These are phyloP conservation scores for Breviolum minutum DNA, from an alignment of 73 alveolate species.

Conservation along the genomic window DNA sequence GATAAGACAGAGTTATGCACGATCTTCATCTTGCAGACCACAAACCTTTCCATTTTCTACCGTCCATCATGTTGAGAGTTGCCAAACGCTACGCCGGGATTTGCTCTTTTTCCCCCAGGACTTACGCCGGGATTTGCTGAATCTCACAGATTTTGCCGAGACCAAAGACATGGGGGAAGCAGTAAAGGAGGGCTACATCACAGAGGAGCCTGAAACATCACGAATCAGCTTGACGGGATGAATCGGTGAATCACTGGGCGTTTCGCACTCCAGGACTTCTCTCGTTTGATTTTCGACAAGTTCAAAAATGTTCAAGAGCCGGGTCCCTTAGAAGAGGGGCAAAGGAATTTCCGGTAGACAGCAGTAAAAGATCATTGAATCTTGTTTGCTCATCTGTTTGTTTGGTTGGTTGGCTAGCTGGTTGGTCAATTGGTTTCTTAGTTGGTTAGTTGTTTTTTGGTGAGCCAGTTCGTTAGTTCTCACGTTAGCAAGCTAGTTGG, in stretches of 20 bases:
- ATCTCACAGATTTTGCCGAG: neutral
- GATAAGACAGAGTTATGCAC: neutral
- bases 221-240: neutral
- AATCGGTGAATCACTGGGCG: neutral
- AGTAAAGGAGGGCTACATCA: slow-evolving; percentile 75
- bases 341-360: neutral
- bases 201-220: slow-evolving; percentile 9
- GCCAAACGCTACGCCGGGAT: neutral
- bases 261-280: slow-evolving; percentile 16
- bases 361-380: too few relatives aligned
- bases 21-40: neutral
- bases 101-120: slow-evolving; percentile 30
- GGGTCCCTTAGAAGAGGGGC: neutral
- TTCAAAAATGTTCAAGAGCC: slow-evolving; percentile 45
- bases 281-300: slow-evolving; percentile 69
- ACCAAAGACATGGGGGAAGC: slow-evolving; percentile 34
- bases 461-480: neutral
- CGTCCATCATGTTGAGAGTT: neutral
- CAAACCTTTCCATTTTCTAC: neutral
- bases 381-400: too few relatives aligned
- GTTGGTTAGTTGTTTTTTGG: too few relatives aligned
- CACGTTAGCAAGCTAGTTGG: neutral
- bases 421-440: too few relatives aligned
- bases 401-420: neutral
- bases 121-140: slow-evolving; percentile 52